A percentile compares a stretch with the other conserved stretches of the same genome.
Evolutionary conservation across 1,139 yeast species (phyloP).

Genomic region (Sugiyamaella neomexicana): DNA sequence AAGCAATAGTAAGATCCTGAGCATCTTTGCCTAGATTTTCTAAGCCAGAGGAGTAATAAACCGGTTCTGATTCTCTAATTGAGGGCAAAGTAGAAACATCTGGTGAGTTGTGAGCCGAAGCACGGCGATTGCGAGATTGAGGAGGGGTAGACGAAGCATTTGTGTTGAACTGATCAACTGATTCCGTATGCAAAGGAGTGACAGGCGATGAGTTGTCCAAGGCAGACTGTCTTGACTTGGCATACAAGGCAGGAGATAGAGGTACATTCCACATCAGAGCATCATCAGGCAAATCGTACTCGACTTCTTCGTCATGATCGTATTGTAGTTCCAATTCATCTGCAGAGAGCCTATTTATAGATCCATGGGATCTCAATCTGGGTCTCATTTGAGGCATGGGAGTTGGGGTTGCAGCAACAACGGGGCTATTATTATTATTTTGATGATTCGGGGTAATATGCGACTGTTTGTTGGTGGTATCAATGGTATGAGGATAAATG

Average conservation of each 20-base stretch:
- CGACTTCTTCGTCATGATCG: conserved; percentile 40
- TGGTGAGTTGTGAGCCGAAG: conserved; percentile 22
- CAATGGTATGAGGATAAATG: conserved; percentile 12
- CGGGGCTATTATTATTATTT: no score
- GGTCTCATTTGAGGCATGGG: conserved; percentile 13
- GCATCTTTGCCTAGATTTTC: conserved; percentile 47
- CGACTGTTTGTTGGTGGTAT: background rate
- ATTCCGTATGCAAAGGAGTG: conserved; percentile 1
- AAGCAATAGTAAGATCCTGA: conserved; percentile 48
- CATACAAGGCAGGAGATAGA: conserved; percentile 51
- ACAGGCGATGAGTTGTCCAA: background rate
- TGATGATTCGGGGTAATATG: background rate
- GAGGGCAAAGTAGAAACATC: conserved; percentile 26
- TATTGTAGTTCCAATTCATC: conserved; percentile 40
- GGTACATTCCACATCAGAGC: conserved; percentile 64
- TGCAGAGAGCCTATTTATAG: conserved; percentile 24
- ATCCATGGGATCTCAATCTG: conserved; percentile 7
- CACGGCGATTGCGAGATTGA: conserved; percentile 14
- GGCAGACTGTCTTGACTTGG: conserved; percentile 32
- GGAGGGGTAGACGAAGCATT: conserved; percentile 9
- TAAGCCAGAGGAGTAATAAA: conserved; percentile 26
- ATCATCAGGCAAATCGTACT: conserved; percentile 58
- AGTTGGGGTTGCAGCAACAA: background rate
- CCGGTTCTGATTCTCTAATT: conserved; percentile 33
- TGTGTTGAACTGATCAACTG: conserved; percentile 16